Base-by-base conservation (phyloP, 257 asterid genomes). In the Solanum gracilifrons region DNA sequence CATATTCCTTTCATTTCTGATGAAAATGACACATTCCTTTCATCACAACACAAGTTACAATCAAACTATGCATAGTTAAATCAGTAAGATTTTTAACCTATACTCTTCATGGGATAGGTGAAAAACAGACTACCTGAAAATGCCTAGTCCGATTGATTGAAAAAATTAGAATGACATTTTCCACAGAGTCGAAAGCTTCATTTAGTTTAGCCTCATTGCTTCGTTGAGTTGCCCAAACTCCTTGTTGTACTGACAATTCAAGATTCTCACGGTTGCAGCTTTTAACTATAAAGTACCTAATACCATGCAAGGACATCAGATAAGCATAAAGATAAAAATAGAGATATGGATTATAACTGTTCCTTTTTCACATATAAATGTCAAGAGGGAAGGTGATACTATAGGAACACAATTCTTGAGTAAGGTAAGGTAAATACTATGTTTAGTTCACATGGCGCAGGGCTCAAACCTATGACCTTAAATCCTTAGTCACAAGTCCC, bases 171-270 rank as follows among this genome's bases (percentile, higher is more conserved):
- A 97, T 95, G 92, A 97, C 97, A 91, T 97, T 95, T 62, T 95
- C 98, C 92, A 94, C 96, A 87, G 98, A 92, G 87, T 97, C 99
- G 90, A 97, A 95, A 90, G 99, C 98, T 90, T 95, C 99, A 88
- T 94, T 97, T 82, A 95, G 98, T 93, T 97, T 97, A 88, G 98
- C 97, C 87, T 97, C 99, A 89, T 97, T 97, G 96, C 98, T 95
- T 90, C 98, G 87, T 89, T 97, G 99, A 87, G 99, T 97, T 88
- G 99, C 99, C 99, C 99, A 95, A 80, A 95, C 97, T 90, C 99
- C 99, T 94, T 97, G 99, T 89, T 97, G 98, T 74, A 95, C 99
- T 69, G 98, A 97, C 87, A 97, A 94, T 86, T 95, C 98, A 92
- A 97, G 93, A 94, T 97, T 97, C 95, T 97, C 98, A n/a, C 94